Percentiles rank a stretch among this genome's conserved stretches.
phyloP scores from a whole-genome alignment of 108 stramenopile genomes.

The Aurantiochytrium sp. region DNA sequence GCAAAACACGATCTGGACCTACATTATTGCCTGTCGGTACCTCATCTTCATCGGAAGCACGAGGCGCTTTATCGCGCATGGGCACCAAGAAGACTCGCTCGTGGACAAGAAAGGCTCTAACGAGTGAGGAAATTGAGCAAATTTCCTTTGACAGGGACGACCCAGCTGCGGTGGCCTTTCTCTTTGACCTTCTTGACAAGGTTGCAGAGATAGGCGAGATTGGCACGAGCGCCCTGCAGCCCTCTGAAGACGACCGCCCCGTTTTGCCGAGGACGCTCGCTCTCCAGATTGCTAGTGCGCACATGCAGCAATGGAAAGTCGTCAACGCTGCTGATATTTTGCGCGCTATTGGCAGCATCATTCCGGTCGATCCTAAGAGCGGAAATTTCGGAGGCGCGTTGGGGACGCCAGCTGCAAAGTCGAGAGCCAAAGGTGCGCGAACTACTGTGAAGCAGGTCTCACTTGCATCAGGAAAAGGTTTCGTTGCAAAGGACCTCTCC shows the following conservation, averaged over 20 bases:
- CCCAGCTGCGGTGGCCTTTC: neutral
- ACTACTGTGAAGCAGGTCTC: too few relatives aligned
- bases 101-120: neutral
- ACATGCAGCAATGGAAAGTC: neutral
- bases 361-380: neutral
- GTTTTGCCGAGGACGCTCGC: neutral
- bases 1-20: neutral
- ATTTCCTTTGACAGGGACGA: neutral
- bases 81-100: neutral
- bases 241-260: neutral
- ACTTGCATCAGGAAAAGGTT: too few relatives aligned
- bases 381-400: neutral
- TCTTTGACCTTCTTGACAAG: neutral
- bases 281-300: neutral
- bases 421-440: too few relatives aligned
- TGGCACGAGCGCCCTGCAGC: neutral
- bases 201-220: neutral
- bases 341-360: neutral
- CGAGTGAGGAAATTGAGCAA: neutral
- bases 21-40: too few relatives aligned
- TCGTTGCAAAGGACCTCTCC: too few relatives aligned
- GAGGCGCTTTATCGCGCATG: too few relatives aligned
- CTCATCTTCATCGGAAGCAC: too few relatives aligned
- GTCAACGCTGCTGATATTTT: neutral
- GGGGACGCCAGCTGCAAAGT: neutral